Evolutionary conservation across 306 rosid genomes (phyloP).

Genomic region (Cucumis sativus): DNA sequence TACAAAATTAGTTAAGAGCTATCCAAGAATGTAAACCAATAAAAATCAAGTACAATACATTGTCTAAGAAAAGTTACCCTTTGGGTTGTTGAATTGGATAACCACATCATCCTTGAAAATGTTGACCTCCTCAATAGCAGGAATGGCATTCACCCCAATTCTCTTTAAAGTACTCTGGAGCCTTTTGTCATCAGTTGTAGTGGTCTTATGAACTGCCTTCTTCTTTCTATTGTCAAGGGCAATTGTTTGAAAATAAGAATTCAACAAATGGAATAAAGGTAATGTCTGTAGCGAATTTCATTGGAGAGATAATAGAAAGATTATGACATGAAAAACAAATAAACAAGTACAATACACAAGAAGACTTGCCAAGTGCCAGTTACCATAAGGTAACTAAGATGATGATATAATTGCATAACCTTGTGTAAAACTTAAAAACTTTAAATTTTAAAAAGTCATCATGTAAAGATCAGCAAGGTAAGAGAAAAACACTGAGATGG

Average conservation of each 20-base stretch:
- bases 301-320: neutral
- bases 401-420: neutral
- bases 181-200: slow-evolving; percentile 91
- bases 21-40: neutral
- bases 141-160: slow-evolving; percentile 97
- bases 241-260: neutral
- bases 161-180: slow-evolving; percentile 97
- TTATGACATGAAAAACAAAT: neutral
- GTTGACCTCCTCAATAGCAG: slow-evolving; percentile 93
- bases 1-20: neutral
- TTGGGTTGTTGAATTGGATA: slow-evolving; percentile 81
- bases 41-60: neutral
- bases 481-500: neutral
- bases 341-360: neutral
- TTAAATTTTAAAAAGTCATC: neutral
- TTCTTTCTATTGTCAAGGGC: slow-evolving; percentile 51
- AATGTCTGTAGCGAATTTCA: neutral
- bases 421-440: neutral
- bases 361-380: neutral
- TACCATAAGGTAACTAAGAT: neutral
- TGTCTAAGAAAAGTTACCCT: slow-evolving; percentile 31
- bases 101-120: slow-evolving; percentile 92
- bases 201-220: slow-evolving; percentile 99
- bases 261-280: neutral
- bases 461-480: neutral